Evolutionary conservation across 495 filamentous ascomycete genomes (phyloP).

Genomic region (Patellaria atrata): DNA sequence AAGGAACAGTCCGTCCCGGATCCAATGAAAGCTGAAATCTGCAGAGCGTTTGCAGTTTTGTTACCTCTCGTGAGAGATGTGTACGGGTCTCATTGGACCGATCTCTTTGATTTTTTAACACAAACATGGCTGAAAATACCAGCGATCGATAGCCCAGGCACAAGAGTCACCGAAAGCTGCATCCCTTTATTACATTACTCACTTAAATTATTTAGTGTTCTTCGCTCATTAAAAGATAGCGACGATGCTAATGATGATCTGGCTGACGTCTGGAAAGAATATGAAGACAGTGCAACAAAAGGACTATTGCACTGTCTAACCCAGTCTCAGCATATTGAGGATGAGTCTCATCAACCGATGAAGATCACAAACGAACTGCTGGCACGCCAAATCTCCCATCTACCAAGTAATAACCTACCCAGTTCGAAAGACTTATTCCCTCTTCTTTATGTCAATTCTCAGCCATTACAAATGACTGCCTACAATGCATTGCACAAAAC

Average conservation of each 20-base stretch:
- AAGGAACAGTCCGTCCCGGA: constrained; percentile 34
- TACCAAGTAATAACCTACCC: constrained; percentile 40
- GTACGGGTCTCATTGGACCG: constrained; percentile 77
- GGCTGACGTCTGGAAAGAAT: constrained; percentile 51
- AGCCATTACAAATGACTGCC: constrained; percentile 59
- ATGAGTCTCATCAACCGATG: constrained; percentile 45
- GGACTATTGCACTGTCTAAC: constrained; percentile 49
- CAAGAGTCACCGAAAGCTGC: constrained; percentile 7
- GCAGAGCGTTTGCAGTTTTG: constrained; percentile 47
- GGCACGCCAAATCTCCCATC: constrained; percentile 42
- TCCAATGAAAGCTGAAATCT: constrained; percentile 41
- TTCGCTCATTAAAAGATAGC: constrained; percentile 36
- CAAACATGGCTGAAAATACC: constrained; percentile 14
- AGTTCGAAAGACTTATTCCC: constrained; percentile 48
- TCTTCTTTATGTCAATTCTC: constrained; percentile 61
- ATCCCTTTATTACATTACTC: constrained; percentile 53
- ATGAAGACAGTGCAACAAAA: constrained; percentile 32
- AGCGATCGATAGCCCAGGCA: constrained; percentile 1
- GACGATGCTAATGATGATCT: constrained; percentile 74
- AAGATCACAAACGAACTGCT: constrained; percentile 57
- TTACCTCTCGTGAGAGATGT: constrained; percentile 58
- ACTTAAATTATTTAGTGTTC: constrained; percentile 49
- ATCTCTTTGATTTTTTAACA: constrained; percentile 41
- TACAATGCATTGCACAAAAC: constrained; percentile 67
- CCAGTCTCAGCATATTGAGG: constrained; percentile 25